Conservation (phyloP, 441 rosid species). For the Bruguiera hainesii region DNA sequence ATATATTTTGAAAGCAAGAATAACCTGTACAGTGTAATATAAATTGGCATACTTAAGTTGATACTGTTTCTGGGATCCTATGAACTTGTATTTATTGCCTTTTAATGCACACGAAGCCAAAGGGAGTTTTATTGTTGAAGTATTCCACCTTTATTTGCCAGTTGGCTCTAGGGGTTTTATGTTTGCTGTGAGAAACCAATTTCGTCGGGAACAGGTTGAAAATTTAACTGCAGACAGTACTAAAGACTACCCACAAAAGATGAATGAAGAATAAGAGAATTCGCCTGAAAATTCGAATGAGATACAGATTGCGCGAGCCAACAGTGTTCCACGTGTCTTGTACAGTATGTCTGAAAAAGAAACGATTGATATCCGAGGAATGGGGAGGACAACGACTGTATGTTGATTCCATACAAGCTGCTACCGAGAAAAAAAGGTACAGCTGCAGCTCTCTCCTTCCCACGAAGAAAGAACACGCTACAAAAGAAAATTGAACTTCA, state of each 20-base stretch:
- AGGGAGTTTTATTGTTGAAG: background rate
- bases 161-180: background rate
- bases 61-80: conserved; percentile 20
- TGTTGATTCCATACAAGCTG: background rate
- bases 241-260: too few species aligned
- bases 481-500: background rate
- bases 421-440: background rate
- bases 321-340: conserved; percentile 37
- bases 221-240: too few species aligned
- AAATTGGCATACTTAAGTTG: conserved; percentile 15
- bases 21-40: conserved; percentile 19
- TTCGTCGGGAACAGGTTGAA: too few species aligned
- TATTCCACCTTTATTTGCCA: background rate
- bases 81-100: conserved; percentile 20
- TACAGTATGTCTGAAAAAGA: conserved; percentile 10
- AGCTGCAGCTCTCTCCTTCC: conserved; percentile 10
- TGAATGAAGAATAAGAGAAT: too few species aligned
- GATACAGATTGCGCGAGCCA: background rate
- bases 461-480: conserved; percentile 2
- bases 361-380: too few species aligned
- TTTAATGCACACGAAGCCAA: background rate
- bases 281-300: too few species aligned
- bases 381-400: background rate
- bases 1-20: conserved; percentile 24
- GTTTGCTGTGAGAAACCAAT: too few species aligned